Evolutionary conservation across 2,329 filamentous ascomycete genomes (phyloP), one percentile per base, ranked within the genome.

Genomic region (Orbilia ellipsospora): DNA sequence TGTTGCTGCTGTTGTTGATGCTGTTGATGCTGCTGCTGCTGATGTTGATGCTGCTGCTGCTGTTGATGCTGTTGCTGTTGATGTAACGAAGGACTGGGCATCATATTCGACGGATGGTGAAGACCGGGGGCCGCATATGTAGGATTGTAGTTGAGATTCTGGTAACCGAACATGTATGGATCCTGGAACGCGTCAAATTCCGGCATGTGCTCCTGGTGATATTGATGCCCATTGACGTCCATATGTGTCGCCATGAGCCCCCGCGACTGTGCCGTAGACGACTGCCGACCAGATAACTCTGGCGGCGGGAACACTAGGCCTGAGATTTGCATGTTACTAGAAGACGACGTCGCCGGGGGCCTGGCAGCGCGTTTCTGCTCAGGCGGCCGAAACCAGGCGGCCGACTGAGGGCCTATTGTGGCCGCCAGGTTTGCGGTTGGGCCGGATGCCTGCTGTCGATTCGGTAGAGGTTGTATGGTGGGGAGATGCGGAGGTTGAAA

Each of bases 31-130:
- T 77, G 70, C 20, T 78, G 78, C 42, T 77, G 78, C 26, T 73
- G 73, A 48, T 75, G 77, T 16, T 79, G 78, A n/a, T 60, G 78
- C 42, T 65, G 78, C n/a, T 77, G 68, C 28, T 74, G 74, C 12
- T 72, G 69, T 4, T 62, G 73, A 18, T 78, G 77, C 48, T 78
- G 78, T 44, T 80, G 78, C 42, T 78, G 78, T 36, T 78, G 77
- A 55, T 78, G 78, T 44, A 73, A 63, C 36, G 72, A 75, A 0
- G 64, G 72, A 57, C 54, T 75, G 10, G 64, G 72, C 72, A 75
- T 75, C 72, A 75, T 75, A 51, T 64, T 69, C 26, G 72, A 75
- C 36, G 72, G 64, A 40, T 75, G 72, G 16, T 75, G 72, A 18
- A 75, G 59, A 13, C 72, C 72, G 15, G 72, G 64, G 4, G 57